phyloP scores from a whole-genome alignment of 2,329 filamentous ascomycete genomes.

The Cladophialophora bantiana region DNA sequence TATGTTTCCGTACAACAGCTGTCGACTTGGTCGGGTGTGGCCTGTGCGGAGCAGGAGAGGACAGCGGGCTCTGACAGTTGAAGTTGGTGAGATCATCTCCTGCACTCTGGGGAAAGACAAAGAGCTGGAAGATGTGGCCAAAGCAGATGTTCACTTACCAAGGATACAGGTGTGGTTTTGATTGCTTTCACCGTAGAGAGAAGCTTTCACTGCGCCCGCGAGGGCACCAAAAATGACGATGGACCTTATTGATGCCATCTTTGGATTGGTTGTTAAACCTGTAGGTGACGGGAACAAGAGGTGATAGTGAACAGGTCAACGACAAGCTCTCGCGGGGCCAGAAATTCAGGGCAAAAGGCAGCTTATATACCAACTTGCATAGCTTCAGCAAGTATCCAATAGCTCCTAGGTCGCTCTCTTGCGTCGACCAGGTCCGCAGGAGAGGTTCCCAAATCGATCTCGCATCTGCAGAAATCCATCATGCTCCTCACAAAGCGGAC shows the following conservation, averaged over 20 bases:
- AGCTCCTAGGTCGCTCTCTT: slow-evolving; percentile 11
- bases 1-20: slow-evolving; percentile 71
- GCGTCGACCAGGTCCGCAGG: neutral
- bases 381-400: slow-evolving; percentile 8
- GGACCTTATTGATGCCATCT: slow-evolving; percentile 22
- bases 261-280: neutral
- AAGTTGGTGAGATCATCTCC: neutral
- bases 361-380: slow-evolving; percentile 10
- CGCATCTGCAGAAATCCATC: slow-evolving; percentile 13
- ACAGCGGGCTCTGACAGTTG: slow-evolving; percentile 29
- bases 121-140: neutral
- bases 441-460: neutral
- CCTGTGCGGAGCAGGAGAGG: slow-evolving; percentile 60
- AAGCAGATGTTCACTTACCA: slow-evolving; percentile 42
- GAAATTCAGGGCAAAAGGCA: slow-evolving; percentile 1
- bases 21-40: slow-evolving; percentile 58
- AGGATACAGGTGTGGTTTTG: slow-evolving; percentile 66
- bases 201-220: slow-evolving; percentile 20
- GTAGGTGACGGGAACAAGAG: neutral
- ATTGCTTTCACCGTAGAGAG: slow-evolving; percentile 56
- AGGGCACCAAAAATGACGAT: slow-evolving; percentile 24
- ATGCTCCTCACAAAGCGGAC: slow-evolving; percentile 12
- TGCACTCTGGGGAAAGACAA: neutral
- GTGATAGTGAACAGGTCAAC: neutral
- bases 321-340: neutral